Conservation (phyloP, 2,329 filamentous ascomycete species). For the Colletotrichum sp. region DNA sequence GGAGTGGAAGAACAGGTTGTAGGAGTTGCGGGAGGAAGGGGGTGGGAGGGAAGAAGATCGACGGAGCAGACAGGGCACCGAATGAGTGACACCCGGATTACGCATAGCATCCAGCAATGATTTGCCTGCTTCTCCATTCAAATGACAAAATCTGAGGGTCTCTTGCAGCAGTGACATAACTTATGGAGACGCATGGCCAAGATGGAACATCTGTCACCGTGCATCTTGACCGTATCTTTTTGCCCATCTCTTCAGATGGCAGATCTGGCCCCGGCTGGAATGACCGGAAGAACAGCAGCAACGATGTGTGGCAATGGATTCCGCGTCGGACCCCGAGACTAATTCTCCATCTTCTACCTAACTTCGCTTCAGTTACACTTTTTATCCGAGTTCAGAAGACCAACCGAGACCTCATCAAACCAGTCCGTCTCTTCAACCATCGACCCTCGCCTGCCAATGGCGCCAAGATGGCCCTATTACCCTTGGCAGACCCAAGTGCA, state of each 20-base stretch:
- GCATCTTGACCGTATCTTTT: neutral
- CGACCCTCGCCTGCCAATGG: neutral
- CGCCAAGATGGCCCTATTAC: slow-evolving; percentile 6
- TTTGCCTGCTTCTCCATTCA: neutral
- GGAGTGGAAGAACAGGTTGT: neutral
- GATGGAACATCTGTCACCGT: neutral
- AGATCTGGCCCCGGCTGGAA: neutral
- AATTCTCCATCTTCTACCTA: neutral
- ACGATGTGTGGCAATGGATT: neutral
- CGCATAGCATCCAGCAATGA: neutral
- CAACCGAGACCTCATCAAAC: neutral
- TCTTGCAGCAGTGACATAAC: slow-evolving; percentile 17
- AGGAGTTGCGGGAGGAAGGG: neutral
- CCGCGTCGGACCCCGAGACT: neutral
- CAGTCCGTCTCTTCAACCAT: neutral
- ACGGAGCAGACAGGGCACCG: neutral
- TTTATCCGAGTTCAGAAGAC: neutral
- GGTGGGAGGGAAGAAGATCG: neutral
- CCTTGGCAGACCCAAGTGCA: neutral
- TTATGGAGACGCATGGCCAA: neutral
- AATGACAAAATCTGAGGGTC: neutral
- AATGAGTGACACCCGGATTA: neutral
- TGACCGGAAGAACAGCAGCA: neutral
- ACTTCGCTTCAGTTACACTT: neutral
- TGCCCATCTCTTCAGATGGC: neutral